Evolutionary conservation across 2,329 filamentous ascomycete species (phyloP).

Genomic region (Akanthomyces uredinophilus): DNA sequence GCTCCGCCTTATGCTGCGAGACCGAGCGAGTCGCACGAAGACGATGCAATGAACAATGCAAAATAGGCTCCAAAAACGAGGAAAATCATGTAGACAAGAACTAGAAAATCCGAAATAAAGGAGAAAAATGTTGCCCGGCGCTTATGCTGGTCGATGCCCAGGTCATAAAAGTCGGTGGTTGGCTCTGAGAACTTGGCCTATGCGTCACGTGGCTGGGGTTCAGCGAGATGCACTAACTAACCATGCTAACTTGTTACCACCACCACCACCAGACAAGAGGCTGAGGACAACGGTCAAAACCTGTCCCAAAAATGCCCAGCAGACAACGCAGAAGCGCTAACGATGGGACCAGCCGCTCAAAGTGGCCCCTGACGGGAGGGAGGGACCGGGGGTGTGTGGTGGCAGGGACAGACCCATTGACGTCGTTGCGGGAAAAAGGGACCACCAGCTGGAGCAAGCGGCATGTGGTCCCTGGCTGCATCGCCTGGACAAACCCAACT

Average conservation of each 20-base stretch:
- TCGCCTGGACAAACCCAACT: constrained; percentile 2
- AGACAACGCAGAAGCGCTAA: neutral
- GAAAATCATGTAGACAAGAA: neutral
- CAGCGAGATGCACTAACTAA: neutral
- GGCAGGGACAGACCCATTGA: neutral
- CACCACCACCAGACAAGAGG: neutral
- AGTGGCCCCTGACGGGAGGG: neutral
- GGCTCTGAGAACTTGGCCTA: constrained; percentile 1
- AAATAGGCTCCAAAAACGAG: neutral
- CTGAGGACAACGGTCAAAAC: neutral
- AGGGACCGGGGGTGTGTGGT: too few species aligned
- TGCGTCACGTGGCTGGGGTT: constrained; percentile 14
- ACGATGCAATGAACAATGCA: neutral
- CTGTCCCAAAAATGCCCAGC: neutral
- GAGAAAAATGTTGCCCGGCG: neutral
- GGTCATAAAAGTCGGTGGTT: constrained; percentile 13
- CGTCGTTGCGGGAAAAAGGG: neutral
- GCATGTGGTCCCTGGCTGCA: neutral
- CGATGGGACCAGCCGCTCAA: neutral
- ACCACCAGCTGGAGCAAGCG: neutral
- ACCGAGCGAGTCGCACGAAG: neutral
- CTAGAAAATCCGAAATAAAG: neutral
- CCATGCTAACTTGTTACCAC: too few species aligned
- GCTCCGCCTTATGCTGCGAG: neutral
- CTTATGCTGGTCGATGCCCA: constrained; percentile 4